Conservation (phyloP, 495 filamentous ascomycete species). For the Hypoxylon rickii region DNA sequence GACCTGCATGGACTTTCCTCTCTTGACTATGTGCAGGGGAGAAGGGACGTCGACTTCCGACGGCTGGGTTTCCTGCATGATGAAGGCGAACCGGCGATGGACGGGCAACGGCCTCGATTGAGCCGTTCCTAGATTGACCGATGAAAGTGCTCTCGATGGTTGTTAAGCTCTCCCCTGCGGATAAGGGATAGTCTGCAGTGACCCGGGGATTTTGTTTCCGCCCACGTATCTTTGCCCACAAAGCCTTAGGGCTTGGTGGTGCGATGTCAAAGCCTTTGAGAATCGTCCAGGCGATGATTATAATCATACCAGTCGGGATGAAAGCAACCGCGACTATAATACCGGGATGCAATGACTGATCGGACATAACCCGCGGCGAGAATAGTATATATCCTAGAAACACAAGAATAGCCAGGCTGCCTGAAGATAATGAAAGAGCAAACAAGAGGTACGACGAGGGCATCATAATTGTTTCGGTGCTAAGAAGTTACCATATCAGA, state of each 20-base stretch:
- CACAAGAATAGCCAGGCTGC: too few relatives aligned
- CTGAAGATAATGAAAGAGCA: too few relatives aligned
- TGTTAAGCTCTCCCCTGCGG: constrained; percentile 12
- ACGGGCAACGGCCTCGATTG: constrained; percentile 1
- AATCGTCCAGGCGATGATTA: constrained; percentile 26
- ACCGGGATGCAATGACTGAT: constrained; percentile 32
- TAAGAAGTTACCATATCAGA: constrained; percentile 15
- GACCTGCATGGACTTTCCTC: constrained; percentile 36
- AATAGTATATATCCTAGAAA: too few relatives aligned
- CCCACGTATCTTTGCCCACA: constrained; percentile 31
- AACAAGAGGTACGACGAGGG: too few relatives aligned
- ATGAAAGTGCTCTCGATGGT: constrained; percentile 40
- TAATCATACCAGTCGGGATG: constrained; percentile 51
- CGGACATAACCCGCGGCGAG: constrained; percentile 47
- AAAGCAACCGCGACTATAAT: constrained; percentile 56
- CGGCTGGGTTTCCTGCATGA: constrained; percentile 13
- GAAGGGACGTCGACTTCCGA: constrained; percentile 27
- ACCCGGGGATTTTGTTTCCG: constrained; percentile 18
- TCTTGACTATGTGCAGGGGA: constrained; percentile 38
- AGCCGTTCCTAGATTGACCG: constrained; percentile 32
- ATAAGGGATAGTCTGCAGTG: not conserved
- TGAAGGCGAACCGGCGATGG: constrained; percentile 18
- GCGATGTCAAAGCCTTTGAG: constrained; percentile 36
- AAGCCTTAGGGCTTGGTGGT: constrained; percentile 13
- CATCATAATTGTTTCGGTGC: too few relatives aligned